phyloP scores from a whole-genome alignment of 345 rosid genomes.

The Kandelia obovata region DNA sequence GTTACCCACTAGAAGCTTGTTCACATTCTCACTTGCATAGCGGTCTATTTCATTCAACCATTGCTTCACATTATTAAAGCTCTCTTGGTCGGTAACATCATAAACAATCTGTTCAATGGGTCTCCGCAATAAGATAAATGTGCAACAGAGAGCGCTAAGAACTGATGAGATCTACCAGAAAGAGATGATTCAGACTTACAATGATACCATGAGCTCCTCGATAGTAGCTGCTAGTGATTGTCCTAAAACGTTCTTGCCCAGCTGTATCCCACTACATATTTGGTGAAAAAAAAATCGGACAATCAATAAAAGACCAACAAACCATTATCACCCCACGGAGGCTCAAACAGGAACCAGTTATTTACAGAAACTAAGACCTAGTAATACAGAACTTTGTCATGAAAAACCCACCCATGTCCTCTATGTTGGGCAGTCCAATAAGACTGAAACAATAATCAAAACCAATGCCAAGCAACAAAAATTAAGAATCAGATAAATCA shows the following conservation, averaged over 20 bases:
- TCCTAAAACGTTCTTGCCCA: constrained; percentile 37
- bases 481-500: neutral
- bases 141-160: neutral
- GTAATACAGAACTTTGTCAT: no score
- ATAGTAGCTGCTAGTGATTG: constrained; percentile 38
- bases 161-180: neutral
- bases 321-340: no score
- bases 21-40: constrained; percentile 72
- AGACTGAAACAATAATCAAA: neutral
- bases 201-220: constrained; percentile 37
- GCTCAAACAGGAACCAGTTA: no score
- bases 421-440: no score
- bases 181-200: constrained; percentile 13
- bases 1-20: constrained; percentile 78
- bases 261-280: constrained; percentile 36
- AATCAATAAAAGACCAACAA: neutral
- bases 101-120: constrained; percentile 55
- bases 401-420: no score
- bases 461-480: neutral
- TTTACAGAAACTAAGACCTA: no score
- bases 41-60: constrained; percentile 80
- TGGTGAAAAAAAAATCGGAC: neutral
- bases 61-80: constrained; percentile 77
- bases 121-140: neutral
- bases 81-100: constrained; percentile 77